Conservation (phyloP, 2,329 filamentous ascomycete species). For the Monilinia aucupariae region DNA sequence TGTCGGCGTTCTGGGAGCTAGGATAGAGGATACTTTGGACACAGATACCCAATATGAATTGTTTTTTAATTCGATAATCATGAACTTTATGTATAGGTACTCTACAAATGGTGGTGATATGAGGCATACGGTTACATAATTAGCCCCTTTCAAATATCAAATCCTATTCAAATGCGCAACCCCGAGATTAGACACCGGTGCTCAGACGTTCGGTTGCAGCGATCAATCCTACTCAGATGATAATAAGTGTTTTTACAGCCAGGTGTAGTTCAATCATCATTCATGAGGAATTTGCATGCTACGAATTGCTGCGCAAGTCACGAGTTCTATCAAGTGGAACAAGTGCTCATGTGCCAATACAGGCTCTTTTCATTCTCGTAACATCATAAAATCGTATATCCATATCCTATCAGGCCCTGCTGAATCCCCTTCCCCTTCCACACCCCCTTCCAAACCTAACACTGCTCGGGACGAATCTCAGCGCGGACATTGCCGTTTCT, state of each 20-base stretch:
- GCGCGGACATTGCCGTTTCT: conserved; percentile 61
- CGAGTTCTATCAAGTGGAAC: not conserved
- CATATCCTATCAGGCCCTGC: conserved; percentile 25
- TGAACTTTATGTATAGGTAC: not conserved
- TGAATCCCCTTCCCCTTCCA: conserved; percentile 32
- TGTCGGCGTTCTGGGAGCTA: conserved; percentile 16
- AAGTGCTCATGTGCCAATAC: conserved; percentile 7
- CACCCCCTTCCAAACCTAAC: conserved; percentile 53
- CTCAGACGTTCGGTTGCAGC: not conserved
- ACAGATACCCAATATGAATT: conserved; percentile 31
- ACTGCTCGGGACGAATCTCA: conserved; percentile 65
- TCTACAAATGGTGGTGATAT: not conserved
- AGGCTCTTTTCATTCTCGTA: conserved; percentile 10
- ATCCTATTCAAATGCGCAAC: not conserved
- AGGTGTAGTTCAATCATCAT: not conserved
- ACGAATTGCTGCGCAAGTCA: not conserved
- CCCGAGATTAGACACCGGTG: not conserved
- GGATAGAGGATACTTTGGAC: conserved; percentile 26
- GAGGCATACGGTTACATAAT: not conserved
- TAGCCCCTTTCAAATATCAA: not conserved
- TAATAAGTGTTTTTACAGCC: not conserved
- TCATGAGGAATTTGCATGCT: not conserved
- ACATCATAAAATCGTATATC: conserved; percentile 1
- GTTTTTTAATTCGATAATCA: conserved; percentile 16
- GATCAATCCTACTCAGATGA: not conserved